Base-by-base conservation (phyloP, 495 filamentous ascomycete species). In the Geopyxis carbonaria region DNA sequence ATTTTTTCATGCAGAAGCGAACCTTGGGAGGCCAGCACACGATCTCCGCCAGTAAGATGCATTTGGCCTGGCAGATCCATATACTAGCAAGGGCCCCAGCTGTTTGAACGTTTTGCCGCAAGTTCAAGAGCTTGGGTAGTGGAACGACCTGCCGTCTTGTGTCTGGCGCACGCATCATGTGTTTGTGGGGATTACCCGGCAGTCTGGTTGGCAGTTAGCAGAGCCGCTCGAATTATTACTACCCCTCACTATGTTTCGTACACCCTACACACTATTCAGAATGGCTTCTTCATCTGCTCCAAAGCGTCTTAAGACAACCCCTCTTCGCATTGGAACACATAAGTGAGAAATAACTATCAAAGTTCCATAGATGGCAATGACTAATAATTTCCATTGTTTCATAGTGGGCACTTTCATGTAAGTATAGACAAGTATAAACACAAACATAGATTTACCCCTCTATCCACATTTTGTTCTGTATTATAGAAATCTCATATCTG, bases 401-500 rank as follows among this genome's bases (percentile, higher is more conserved):
- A 10, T 43, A 76, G 72, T 63, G 89, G 89, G 40, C 83, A 93
- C 61, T 97, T 97, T 69, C 89, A 97, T 64, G 51, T 55, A n/a
- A n/a, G n/a, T n/a, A n/a, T n/a, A n/a, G n/a, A n/a, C n/a, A n/a
- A n/a, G n/a, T n/a, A n/a, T n/a, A n/a, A n/a, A n/a, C n/a, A n/a
- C n/a, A n/a, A n/a, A n/a, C 22, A 2, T 2, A 36, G n/a, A 14
- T 16, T 14, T 16, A 14, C 5, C 31, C 13, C 31, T 14, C 31
- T 5, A 5, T 5, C 31, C 31, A 5, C 19, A 5, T 5, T 16
- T 14, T 14, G 19, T 14, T 28, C 8, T n/a, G 25, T 28, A 7
- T n/a, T n/a, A 28, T 28, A 8, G 25, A 28, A 8, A n/a, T n/a
- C 25, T 28, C 8, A n/a, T 28, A n/a, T 7, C 25, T 7, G 7